A percentile compares a stretch with the other conserved stretches of the same genome.
Conservation (phyloP, 441 rosid species). For the Pelargonium australe region DNA sequence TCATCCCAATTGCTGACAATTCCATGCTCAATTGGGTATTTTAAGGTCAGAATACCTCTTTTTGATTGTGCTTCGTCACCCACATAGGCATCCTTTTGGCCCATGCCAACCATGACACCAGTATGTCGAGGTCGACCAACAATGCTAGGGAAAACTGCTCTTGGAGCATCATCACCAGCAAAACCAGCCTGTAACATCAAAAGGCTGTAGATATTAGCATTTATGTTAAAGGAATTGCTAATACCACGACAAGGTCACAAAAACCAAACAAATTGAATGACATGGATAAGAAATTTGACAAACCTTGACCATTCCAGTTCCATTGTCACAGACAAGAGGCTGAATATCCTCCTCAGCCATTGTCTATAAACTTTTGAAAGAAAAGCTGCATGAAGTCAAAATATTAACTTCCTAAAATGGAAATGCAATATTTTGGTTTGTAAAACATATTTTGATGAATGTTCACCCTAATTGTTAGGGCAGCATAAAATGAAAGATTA, state of each 20-base stretch:
- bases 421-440: background rate
- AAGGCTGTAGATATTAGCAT: background rate
- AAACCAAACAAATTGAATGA: background rate
- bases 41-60: conserved; percentile 18
- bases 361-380: conserved; percentile 27
- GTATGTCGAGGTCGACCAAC: conserved; percentile 24
- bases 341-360: conserved; percentile 63
- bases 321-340: conserved; percentile 63
- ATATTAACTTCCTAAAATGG: background rate
- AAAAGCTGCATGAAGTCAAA: background rate
- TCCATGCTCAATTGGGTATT: conserved; percentile 4
- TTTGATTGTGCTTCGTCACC: conserved; percentile 15
- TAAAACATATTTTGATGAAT: background rate
- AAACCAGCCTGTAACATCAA: conserved; percentile 44
- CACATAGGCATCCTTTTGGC: background rate
- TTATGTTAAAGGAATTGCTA: background rate
- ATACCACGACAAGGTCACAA: background rate
- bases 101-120: background rate
- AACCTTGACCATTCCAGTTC: conserved; percentile 63
- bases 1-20: background rate
- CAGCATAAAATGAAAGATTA: background rate
- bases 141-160: conserved; percentile 62
- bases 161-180: conserved; percentile 73
- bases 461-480: background rate
- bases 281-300: conserved; percentile 14